Evolutionary conservation across 1,139 yeast genomes (phyloP).

Genomic region (Yamadazyma jaroonii): DNA sequence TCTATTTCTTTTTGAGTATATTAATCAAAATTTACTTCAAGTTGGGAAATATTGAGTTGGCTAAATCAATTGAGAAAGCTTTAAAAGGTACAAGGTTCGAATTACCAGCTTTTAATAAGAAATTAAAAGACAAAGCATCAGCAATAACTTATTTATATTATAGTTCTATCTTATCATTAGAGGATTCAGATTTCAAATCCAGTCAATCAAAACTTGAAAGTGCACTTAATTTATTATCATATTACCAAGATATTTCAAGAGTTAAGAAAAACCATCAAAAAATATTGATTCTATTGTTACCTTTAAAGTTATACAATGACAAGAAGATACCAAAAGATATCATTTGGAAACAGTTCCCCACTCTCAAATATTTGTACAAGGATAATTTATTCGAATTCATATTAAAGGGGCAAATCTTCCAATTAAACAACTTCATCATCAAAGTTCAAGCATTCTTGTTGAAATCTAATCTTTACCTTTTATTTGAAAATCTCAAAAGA

Average conservation of each 20-base stretch:
- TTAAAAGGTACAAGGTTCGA: constrained; percentile 50
- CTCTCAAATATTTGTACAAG: constrained; percentile 42
- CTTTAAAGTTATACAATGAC: constrained; percentile 47
- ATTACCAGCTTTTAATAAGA: constrained; percentile 51
- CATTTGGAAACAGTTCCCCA: constrained; percentile 47
- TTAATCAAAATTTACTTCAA: constrained; percentile 71
- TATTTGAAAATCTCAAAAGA: constrained; percentile 53
- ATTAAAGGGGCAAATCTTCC: constrained; percentile 50
- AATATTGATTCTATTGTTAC: constrained; percentile 52
- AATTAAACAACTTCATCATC: constrained; percentile 45
- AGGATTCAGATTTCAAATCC: constrained; percentile 54
- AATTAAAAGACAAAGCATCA: constrained; percentile 46
- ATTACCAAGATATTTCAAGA: constrained; percentile 16
- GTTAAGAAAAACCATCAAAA: constrained; percentile 28
- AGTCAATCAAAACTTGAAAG: constrained; percentile 49
- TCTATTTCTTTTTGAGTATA: constrained; percentile 71
- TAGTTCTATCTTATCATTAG: constrained; percentile 59
- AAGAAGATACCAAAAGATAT: constrained; percentile 37
- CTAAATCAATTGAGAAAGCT: constrained; percentile 76
- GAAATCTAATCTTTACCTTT: constrained; percentile 59
- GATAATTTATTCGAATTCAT: constrained; percentile 49
- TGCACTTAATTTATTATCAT: constrained; percentile 42
- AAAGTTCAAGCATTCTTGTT: constrained; percentile 52
- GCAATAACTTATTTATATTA: constrained; percentile 64
- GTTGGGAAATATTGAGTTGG: constrained; percentile 69